A percentile compares a stretch with the other conserved stretches of the same genome.
Evolutionary conservation across 2,329 filamentous ascomycete species (phyloP).

Genomic region (Diaporthe longicolla): DNA sequence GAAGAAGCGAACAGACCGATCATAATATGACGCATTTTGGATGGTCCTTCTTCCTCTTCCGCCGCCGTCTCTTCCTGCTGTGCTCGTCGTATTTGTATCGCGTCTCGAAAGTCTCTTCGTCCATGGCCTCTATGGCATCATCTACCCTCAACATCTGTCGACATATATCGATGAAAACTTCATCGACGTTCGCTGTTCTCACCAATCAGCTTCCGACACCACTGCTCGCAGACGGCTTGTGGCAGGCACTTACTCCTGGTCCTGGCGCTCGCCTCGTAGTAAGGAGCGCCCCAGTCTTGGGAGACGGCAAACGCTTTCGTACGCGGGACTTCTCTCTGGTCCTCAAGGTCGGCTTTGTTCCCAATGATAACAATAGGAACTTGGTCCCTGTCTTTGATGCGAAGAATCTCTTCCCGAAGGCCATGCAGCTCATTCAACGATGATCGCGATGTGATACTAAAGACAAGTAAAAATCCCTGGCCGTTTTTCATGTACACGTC

Average conservation of each 20-base stretch:
- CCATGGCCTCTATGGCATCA: constrained; percentile 53
- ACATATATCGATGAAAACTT: constrained; percentile 88
- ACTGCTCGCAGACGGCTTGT: not conserved
- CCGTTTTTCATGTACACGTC: constrained; percentile 95
- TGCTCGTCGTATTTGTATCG: constrained; percentile 40
- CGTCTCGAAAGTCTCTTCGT: constrained; percentile 38
- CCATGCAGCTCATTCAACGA: constrained; percentile 87
- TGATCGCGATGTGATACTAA: constrained; percentile 88
- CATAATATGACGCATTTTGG: constrained; percentile 41
- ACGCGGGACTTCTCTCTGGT: constrained; percentile 83
- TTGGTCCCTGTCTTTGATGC: constrained; percentile 89
- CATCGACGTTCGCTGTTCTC: constrained; percentile 83
- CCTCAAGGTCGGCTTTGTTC: constrained; percentile 92
- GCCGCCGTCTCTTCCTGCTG: constrained; percentile 36
- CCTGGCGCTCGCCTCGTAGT: constrained; percentile 90
- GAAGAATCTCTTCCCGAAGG: constrained; percentile 89
- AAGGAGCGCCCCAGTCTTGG: constrained; percentile 90
- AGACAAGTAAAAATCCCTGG: constrained; percentile 91
- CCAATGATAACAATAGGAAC: constrained; percentile 92
- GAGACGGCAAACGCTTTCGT: constrained; percentile 86
- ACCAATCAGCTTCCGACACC: constrained; percentile 45
- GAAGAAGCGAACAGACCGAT: constrained; percentile 14
- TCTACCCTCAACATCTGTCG: constrained; percentile 86
- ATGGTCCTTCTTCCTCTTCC: constrained; percentile 42
- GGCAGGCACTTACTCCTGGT: constrained; percentile 71